phyloP scores from a whole-genome alignment of 371 early-diverging fungal genomes.

The Mucor plumbeus region DNA sequence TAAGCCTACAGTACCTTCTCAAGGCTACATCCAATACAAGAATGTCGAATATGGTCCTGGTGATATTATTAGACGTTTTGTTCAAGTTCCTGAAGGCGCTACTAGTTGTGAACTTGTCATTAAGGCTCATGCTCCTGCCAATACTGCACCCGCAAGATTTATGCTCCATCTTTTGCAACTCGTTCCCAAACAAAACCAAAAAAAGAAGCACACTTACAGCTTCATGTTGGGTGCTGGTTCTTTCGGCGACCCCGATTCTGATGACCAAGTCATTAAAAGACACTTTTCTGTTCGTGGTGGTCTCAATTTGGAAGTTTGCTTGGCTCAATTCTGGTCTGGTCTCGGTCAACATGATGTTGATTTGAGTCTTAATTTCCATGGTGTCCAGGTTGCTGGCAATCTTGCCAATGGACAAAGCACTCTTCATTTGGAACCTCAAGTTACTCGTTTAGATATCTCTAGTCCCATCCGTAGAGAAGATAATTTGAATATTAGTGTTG shows the following conservation, averaged over 20 bases:
- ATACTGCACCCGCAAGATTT: constrained; percentile 62
- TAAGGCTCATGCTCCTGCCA: constrained; percentile 39
- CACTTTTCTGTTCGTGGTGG: constrained; percentile 74
- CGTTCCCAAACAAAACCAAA: constrained; percentile 74
- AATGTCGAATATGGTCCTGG: constrained; percentile 78
- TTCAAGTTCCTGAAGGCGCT: constrained; percentile 83
- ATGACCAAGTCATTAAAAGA: constrained; percentile 61
- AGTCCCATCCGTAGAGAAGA: constrained; percentile 79
- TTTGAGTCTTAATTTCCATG: constrained; percentile 81
- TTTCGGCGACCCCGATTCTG: constrained; percentile 65
- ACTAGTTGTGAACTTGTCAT: constrained; percentile 66
- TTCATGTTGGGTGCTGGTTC: constrained; percentile 68
- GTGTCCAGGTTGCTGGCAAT: constrained; percentile 67
- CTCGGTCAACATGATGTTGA: constrained; percentile 74
- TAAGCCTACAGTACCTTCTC: constrained; percentile 70
- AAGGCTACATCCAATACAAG: constrained; percentile 59
- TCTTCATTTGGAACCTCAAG: constrained; percentile 43
- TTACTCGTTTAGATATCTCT: constrained; percentile 74
- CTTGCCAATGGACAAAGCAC: constrained; percentile 67
- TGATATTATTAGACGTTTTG: constrained; percentile 77
- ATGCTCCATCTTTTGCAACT: constrained; percentile 76
- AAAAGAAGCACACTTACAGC: constrained; percentile 61
- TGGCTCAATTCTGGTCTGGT: constrained; percentile 92
- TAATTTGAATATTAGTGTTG: constrained; percentile 61
- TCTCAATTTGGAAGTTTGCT: constrained; percentile 74